Percentiles rank a stretch among this genome's conserved stretches.
These are phyloP conservation scores for Brasenia schreberi DNA, from an alignment of 164 flowering plant species.

Conservation along the genomic window DNA sequence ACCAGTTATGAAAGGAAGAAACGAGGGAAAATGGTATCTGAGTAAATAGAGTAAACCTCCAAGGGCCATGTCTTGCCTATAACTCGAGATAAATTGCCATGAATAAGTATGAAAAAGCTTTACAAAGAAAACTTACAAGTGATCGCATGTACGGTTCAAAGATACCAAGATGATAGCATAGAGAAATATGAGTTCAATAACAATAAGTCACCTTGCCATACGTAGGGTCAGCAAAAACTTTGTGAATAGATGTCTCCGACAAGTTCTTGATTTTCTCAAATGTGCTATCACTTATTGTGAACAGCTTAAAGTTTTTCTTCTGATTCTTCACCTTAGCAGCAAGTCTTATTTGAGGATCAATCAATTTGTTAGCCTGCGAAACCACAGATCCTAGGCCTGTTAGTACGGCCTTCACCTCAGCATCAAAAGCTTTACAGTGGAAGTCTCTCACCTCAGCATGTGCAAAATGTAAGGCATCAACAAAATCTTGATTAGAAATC, in stretches of 20 bases:
- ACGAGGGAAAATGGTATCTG: no score
- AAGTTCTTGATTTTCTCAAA: slow-evolving; percentile 54
- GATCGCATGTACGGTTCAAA: no score
- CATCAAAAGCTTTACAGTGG: neutral
- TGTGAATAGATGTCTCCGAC: slow-evolving; percentile 58
- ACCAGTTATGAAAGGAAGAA: no score
- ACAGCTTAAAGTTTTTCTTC: slow-evolving; percentile 71
- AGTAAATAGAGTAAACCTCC: no score
- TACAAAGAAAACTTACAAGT: no score
- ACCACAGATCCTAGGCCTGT: slow-evolving; percentile 5
- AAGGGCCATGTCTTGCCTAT: no score
- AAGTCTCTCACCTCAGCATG: slow-evolving; percentile 62
- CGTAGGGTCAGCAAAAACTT: slow-evolving; percentile 79
- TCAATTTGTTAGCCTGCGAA: slow-evolving; percentile 68
- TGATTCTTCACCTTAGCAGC: slow-evolving; percentile 83
- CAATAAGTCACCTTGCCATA: slow-evolving; percentile 76
- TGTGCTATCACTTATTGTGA: slow-evolving; percentile 51
- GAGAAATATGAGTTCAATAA: no score
- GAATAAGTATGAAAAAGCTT: no score
- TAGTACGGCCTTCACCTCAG: neutral
- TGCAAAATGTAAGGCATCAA: slow-evolving; percentile 72
- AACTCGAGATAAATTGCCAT: no score
- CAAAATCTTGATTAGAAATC: slow-evolving; percentile 82
- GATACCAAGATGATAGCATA: no score
- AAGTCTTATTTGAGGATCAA: slow-evolving; percentile 84